Percentiles rank a stretch among this genome's conserved stretches.
Conservation (phyloP, 345 rosid species). For the Citrus sinensis region DNA sequence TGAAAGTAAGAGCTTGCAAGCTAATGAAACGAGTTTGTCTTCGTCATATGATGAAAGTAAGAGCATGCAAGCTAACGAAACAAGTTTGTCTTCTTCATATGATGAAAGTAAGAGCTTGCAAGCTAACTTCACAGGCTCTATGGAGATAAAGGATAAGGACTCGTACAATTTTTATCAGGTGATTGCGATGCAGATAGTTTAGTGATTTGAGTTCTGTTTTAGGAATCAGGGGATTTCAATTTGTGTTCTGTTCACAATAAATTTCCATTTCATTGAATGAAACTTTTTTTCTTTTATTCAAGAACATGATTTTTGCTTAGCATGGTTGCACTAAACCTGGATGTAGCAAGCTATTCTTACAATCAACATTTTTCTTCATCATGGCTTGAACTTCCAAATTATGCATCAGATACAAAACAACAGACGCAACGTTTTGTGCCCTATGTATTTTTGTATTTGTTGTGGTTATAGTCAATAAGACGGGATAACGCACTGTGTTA, state of each 20-base stretch:
- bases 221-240: neutral
- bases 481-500: neutral
- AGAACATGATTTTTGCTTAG: neutral
- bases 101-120: conserved; percentile 37
- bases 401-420: neutral
- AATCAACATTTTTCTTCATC: neutral
- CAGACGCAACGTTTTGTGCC: neutral
- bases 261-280: neutral
- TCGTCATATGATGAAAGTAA: conserved; percentile 46
- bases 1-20: conserved; percentile 35
- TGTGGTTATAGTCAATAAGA: neutral
- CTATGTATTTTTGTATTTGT: neutral
- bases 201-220: neutral
- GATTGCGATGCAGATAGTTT: conserved; percentile 10
- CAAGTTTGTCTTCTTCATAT: conserved; percentile 34
- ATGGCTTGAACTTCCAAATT: neutral
- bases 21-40: conserved; percentile 7
- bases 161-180: conserved; percentile 90
- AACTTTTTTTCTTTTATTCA: neutral
- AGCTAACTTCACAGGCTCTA: conserved; percentile 27
- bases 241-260: neutral
- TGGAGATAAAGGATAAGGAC: conserved; percentile 51
- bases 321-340: neutral
- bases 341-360: neutral
- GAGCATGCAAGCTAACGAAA: conserved; percentile 28